Evolutionary conservation across 2,329 filamentous ascomycete genomes (phyloP).

Genomic region (Pseudocercospora fuligena): DNA sequence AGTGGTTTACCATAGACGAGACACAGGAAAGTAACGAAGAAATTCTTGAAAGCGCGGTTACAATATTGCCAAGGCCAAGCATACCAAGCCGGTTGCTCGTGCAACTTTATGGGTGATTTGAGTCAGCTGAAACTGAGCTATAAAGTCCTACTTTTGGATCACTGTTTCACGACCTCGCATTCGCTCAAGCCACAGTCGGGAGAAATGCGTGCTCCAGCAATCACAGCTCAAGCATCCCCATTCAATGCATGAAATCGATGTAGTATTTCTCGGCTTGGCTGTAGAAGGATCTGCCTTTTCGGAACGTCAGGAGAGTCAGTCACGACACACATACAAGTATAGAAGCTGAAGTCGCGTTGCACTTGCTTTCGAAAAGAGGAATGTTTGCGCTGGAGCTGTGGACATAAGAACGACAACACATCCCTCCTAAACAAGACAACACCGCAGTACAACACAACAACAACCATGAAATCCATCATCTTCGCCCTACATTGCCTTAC

Average conservation of each 20-base stretch:
- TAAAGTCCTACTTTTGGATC: not conserved
- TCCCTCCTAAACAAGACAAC: not conserved
- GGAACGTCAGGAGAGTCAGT: not conserved
- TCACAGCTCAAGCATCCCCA: not conserved
- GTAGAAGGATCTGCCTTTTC: not conserved
- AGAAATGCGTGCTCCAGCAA: not conserved
- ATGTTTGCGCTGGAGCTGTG: not conserved
- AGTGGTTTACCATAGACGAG: constrained; percentile 13
- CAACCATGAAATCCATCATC: not conserved
- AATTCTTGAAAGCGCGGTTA: not conserved
- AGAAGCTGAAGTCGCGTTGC: not conserved
- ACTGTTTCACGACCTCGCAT: constrained; percentile 1
- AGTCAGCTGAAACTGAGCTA: constrained; percentile 2
- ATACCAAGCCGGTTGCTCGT: constrained; percentile 7
- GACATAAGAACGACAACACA: not conserved
- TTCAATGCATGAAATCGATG: constrained; percentile 3
- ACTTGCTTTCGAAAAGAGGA: not conserved
- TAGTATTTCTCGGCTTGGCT: constrained; percentile 2
- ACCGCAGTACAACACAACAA: not conserved
- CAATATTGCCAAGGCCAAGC: not conserved
- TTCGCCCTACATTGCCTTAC: not conserved
- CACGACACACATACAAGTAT: constrained; percentile 4
- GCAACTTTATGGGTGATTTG: not conserved
- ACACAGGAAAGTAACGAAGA: not conserved
- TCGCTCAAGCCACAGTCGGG: constrained; percentile 3